Percentiles rank a stretch among this genome's conserved stretches.
Evolutionary conservation across 352 stramenopile species (phyloP).

Genomic region (Globisporangium perplexum): DNA sequence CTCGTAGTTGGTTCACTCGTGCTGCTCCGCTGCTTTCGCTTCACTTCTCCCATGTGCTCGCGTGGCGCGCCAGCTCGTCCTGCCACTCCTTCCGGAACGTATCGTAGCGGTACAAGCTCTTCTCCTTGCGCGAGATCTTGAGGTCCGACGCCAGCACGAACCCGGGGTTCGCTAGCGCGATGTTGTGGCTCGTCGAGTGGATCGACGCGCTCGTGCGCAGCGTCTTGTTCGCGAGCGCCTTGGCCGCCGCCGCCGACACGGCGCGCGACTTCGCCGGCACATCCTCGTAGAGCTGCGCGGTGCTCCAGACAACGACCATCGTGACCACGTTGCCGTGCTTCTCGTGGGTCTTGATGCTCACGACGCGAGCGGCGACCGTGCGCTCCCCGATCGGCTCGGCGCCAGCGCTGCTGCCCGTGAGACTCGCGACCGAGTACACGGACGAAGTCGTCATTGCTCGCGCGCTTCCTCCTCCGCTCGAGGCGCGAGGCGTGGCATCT

Average conservation of each 20-base stretch:
- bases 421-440: conserved; percentile 48
- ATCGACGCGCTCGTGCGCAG: conserved; percentile 17
- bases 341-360: conserved; percentile 33
- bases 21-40: no score
- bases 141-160: conserved; percentile 38
- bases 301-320: conserved; percentile 74
- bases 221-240: conserved; percentile 12
- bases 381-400: conserved; percentile 52
- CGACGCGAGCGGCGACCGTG: conserved; percentile 66
- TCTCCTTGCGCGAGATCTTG: conserved; percentile 65
- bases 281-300: conserved; percentile 69
- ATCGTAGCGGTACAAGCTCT: conserved; percentile 67
- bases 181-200: conserved; percentile 30
- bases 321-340: conserved; percentile 47
- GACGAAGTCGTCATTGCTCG: conserved; percentile 18
- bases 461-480: conserved; percentile 3
- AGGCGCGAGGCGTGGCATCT: conserved; percentile 9
- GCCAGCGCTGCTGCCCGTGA: conserved; percentile 8
- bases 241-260: conserved; percentile 11
- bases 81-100: conserved; percentile 68
- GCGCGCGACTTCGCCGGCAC: conserved; percentile 10
- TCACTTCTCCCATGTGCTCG: conserved; percentile 39
- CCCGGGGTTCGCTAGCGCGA: conserved; percentile 15
- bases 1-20: no score
- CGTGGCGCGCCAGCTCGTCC: conserved; percentile 56